Evolutionary conservation across 345 rosid genomes (phyloP).

Genomic region (Brassica cretica): DNA sequence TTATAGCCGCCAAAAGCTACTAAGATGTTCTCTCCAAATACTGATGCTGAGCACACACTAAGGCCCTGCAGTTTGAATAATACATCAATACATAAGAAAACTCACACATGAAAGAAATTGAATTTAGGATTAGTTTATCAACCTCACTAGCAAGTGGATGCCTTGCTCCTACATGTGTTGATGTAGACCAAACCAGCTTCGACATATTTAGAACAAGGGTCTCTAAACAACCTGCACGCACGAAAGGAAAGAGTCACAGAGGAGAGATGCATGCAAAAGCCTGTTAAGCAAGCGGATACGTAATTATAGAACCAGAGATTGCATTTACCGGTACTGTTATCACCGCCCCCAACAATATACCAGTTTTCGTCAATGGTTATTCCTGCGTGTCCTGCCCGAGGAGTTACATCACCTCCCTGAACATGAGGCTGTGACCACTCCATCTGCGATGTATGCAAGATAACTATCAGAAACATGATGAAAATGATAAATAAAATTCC

Average conservation of each 20-base stretch:
- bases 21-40: slow-evolving; percentile 71
- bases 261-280: background rate
- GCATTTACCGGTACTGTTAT: slow-evolving; percentile 76
- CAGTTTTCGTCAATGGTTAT: slow-evolving; percentile 75
- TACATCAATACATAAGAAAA: slow-evolving; percentile 14
- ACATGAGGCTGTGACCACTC: slow-evolving; percentile 94
- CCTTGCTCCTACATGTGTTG: slow-evolving; percentile 69
- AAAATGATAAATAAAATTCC: background rate
- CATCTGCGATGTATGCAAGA: slow-evolving; percentile 51
- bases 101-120: background rate
- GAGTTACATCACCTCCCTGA: slow-evolving; percentile 66
- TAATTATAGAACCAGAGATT: slow-evolving; percentile 13
- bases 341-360: slow-evolving; percentile 97
- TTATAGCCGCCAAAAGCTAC: slow-evolving; percentile 97
- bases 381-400: slow-evolving; percentile 96
- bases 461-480: slow-evolving; percentile 23
- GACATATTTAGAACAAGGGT: slow-evolving; percentile 85
- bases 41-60: slow-evolving; percentile 67
- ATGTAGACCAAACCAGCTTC: slow-evolving; percentile 76
- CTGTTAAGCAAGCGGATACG: background rate
- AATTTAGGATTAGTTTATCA: slow-evolving; percentile 1
- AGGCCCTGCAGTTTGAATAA: slow-evolving; percentile 67
- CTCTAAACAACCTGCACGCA: slow-evolving; percentile 69
- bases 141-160: slow-evolving; percentile 99
- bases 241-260: background rate